A percentile compares a stretch with the other conserved stretches of the same genome.
Conservation (phyloP, 2,329 filamentous ascomycete species). For the Botrytis aclada region DNA sequence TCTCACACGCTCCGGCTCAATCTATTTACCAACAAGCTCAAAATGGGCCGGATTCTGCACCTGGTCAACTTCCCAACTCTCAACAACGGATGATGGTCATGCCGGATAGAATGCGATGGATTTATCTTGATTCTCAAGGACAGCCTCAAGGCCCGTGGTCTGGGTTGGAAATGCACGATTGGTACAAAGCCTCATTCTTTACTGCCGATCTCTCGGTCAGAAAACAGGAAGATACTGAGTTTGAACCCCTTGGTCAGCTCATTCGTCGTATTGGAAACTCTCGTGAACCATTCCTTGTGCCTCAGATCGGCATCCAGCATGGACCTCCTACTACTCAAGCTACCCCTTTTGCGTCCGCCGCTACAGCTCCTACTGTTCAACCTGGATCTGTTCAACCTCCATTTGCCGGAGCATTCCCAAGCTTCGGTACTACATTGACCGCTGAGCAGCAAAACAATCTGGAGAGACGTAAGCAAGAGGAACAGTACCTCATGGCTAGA, state of each 20-base stretch:
- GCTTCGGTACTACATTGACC: constrained; percentile 92
- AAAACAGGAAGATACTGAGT: constrained; percentile 89
- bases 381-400: constrained; percentile 73
- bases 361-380: constrained; percentile 47
- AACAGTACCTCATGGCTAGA: constrained; percentile 93
- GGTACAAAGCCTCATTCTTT: constrained; percentile 99
- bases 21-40: constrained; percentile 36
- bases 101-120: constrained; percentile 98
- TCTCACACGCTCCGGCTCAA: constrained; percentile 32
- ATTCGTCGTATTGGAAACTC: constrained; percentile 97
- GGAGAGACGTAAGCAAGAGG: constrained; percentile 94
- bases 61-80: constrained; percentile 63
- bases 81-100: constrained; percentile 93
- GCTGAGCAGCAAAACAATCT: constrained; percentile 98
- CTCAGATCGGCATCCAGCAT: constrained; percentile 92
- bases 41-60: constrained; percentile 48
- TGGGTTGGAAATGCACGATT: constrained; percentile 98
- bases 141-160: constrained; percentile 93
- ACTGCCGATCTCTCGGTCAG: constrained; percentile 91
- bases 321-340: constrained; percentile 61
- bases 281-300: constrained; percentile 93
- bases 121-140: constrained; percentile 92
- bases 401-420: constrained; percentile 89
- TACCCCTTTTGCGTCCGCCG: constrained; percentile 37
- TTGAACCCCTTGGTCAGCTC: constrained; percentile 90